Percentiles rank a stretch among this genome's conserved stretches.
phyloP scores from a whole-genome alignment of 2,329 filamentous ascomycete genomes.

The Aspergillus sp. region DNA sequence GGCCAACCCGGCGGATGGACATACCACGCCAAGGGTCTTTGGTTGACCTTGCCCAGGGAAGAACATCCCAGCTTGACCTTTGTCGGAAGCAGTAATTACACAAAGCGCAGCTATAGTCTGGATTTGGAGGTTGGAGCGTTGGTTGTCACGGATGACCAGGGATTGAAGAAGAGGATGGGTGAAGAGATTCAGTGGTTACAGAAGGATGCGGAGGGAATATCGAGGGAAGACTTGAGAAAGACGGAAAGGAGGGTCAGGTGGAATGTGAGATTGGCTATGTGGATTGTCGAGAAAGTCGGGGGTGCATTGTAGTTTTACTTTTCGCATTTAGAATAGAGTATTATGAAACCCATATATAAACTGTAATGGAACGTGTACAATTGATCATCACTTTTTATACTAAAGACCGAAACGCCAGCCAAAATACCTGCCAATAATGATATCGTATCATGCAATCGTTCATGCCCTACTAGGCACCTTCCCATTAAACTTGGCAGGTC shows the following conservation, averaged over 20 bases:
- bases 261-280: conserved; percentile 84
- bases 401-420: conserved; percentile 8
- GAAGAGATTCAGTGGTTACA: conserved; percentile 77
- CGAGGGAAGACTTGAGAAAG: conserved; percentile 69
- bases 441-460: conserved; percentile 9
- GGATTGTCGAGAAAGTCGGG: conserved; percentile 79
- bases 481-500: conserved; percentile 59
- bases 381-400: background rate
- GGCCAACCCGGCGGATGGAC: conserved; percentile 84
- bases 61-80: conserved; percentile 68
- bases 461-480: conserved; percentile 27
- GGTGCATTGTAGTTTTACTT: conserved; percentile 61
- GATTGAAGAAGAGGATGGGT: conserved; percentile 63
- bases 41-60: conserved; percentile 62
- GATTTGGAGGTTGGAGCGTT: conserved; percentile 86
- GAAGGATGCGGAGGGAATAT: conserved; percentile 62
- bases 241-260: conserved; percentile 78
- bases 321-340: background rate
- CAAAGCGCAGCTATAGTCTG: conserved; percentile 82
- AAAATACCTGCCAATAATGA: conserved; percentile 20
- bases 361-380: background rate
- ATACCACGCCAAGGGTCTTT: conserved; percentile 94
- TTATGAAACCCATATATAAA: background rate
- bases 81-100: conserved; percentile 92
- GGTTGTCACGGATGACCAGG: conserved; percentile 71